phyloP scores from a whole-genome alignment of 352 stramenopile species.

The Phytopythium delawarense region DNA sequence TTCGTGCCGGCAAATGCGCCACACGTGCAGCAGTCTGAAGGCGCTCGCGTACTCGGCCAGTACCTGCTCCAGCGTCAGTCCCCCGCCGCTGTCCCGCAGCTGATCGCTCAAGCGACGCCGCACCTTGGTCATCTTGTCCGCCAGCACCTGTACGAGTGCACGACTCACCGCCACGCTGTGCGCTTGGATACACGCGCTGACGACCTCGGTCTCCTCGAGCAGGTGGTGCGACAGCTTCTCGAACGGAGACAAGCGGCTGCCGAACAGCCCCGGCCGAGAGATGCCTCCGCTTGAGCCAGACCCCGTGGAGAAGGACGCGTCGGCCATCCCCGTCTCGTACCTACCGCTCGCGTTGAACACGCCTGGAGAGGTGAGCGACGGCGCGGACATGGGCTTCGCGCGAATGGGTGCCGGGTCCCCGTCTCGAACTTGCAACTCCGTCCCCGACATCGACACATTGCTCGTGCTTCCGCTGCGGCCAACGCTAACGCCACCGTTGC shows the following conservation, averaged over 20 bases:
- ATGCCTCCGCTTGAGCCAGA: background rate
- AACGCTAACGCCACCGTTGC: background rate
- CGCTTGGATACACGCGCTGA: conserved; percentile 59
- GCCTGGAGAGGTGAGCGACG: background rate
- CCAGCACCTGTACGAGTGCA: conserved; percentile 61
- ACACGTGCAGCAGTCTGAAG: conserved; percentile 54
- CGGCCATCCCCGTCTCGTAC: background rate
- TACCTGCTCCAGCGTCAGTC: conserved; percentile 33
- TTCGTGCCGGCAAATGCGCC: conserved; percentile 57
- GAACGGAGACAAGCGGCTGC: conserved; percentile 35
- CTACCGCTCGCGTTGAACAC: conserved; percentile 2
- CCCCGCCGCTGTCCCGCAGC: conserved; percentile 22
- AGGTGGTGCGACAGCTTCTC: conserved; percentile 69
- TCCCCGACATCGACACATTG: background rate
- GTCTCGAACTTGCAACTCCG: background rate
- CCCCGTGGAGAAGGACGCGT: background rate
- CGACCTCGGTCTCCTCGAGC: conserved; percentile 66
- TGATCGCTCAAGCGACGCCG: conserved; percentile 22
- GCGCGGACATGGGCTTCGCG: background rate
- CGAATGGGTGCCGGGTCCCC: background rate
- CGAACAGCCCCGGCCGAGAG: background rate
- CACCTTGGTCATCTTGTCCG: conserved; percentile 54
- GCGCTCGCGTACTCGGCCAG: conserved; percentile 57
- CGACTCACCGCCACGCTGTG: conserved; percentile 54
- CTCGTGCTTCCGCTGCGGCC: background rate